Evolutionary conservation across 306 rosid species (phyloP), one percentile per base, ranked within the genome.

Genomic region (Styphnolobium japonicum): DNA sequence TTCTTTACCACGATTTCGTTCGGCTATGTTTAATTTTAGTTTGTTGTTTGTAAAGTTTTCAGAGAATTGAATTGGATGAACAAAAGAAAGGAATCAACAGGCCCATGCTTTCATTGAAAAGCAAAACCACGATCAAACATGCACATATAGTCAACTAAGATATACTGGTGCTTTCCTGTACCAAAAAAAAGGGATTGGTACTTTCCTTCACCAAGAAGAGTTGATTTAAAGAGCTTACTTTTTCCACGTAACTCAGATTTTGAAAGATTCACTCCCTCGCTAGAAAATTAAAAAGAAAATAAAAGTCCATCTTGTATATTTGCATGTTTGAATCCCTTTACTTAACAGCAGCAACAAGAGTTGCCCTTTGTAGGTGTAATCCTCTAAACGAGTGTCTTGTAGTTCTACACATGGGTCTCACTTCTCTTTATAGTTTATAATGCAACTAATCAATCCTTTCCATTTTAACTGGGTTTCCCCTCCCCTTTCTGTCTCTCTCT

Each of bases 141-240:
- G 77, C 55, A 46, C 48, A 18, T 43, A 78, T 43, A 78, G 89
- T 83, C 87, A 88, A 77, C 80, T 67, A 21, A 55, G 82, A 78
- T 82, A 67, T 45, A 52, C 43, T 52, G 83, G 71, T 81, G 23
- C 86, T 72, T 87, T 87, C 36, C 79, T 88, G 82, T 88, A 73
- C 73, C 66, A 46, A 73, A 81, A 83, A 34, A 45, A 85, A 81
- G 81, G 83, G 57, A 49, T 19, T 36, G 85, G 81, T 82, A 75
- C 94, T 88, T 90, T 92, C 76, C 97, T 90, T 92, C 90, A 73
- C 72, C 64, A 46, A 58, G 90, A 90, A 90, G 97, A 78, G 86
- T 82, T 79, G 82, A 36, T 67, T 65, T 55, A 79, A 79, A 74
- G 77, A 34, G 2, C 23, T 29, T 46, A 10, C 52, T 2, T 79